A percentile compares a stretch with the other conserved stretches of the same genome.
phyloP scores from a whole-genome alignment of 2,329 filamentous ascomycete genomes.

The Hypoxylon sp. region DNA sequence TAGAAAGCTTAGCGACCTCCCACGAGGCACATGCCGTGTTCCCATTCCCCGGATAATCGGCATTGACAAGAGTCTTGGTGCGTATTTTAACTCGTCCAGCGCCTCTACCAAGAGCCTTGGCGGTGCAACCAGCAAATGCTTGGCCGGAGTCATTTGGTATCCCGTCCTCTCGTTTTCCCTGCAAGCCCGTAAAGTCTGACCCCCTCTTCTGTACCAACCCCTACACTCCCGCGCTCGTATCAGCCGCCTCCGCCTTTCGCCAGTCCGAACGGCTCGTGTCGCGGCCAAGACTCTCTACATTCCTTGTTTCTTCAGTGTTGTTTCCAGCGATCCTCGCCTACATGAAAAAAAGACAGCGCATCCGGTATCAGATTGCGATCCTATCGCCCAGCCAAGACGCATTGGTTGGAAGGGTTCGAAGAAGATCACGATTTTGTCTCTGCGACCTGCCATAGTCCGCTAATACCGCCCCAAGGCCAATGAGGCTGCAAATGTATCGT shows the following conservation, averaged over 20 bases:
- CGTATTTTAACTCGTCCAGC: slow-evolving; percentile 27
- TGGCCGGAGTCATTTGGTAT: slow-evolving; percentile 29
- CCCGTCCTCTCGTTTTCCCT: background rate
- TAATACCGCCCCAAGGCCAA: slow-evolving; percentile 26
- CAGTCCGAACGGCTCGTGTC: slow-evolving; percentile 31
- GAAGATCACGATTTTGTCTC: slow-evolving; percentile 38
- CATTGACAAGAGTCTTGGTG: slow-evolving; percentile 22
- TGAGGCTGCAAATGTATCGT: slow-evolving; percentile 17
- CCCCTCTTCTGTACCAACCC: background rate
- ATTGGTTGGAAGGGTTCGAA: slow-evolving; percentile 21
- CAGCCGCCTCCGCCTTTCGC: slow-evolving; percentile 26
- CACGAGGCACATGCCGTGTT: slow-evolving; percentile 18
- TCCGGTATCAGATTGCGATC: slow-evolving; percentile 36
- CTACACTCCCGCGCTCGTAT: slow-evolving; percentile 18
- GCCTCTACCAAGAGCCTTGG: slow-evolving; percentile 38
- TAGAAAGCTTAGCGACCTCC: slow-evolving; percentile 2
- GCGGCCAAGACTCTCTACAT: slow-evolving; percentile 36
- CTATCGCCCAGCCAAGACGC: slow-evolving; percentile 16
- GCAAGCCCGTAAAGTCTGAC: background rate
- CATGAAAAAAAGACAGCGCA: slow-evolving; percentile 9
- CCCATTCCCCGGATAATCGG: slow-evolving; percentile 43
- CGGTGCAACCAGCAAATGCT: slow-evolving; percentile 35
- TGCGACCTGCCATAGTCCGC: slow-evolving; percentile 21
- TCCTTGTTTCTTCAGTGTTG: slow-evolving; percentile 27
- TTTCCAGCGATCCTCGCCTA: slow-evolving; percentile 16